These are phyloP conservation scores for Filobasidium floriforme DNA, from an alignment of 768 basidiomycete species.

Conservation along the genomic window DNA sequence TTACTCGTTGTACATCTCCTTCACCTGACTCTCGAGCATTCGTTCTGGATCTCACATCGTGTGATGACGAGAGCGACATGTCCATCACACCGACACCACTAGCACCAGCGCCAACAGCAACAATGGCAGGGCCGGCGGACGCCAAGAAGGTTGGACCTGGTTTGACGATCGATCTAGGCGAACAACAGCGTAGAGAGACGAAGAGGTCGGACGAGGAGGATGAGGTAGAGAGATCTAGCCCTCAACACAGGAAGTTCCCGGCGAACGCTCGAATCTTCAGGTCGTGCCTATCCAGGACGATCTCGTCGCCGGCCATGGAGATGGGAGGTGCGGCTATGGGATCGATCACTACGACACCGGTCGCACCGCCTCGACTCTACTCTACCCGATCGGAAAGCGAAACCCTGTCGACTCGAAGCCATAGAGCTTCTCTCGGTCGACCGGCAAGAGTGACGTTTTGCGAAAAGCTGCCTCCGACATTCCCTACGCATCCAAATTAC, in stretches of 20 bases:
- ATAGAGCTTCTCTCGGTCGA: neutral
- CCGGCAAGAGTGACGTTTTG: constrained; percentile 3
- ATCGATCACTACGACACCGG: neutral
- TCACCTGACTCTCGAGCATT: neutral
- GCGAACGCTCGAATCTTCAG: neutral
- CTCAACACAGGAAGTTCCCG: neutral
- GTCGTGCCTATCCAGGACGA: neutral
- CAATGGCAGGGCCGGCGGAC: neutral
- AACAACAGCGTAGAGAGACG: neutral
- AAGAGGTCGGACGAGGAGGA: neutral
- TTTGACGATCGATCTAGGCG: neutral
- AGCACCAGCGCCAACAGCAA: too few species aligned
- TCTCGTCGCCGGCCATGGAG: neutral
- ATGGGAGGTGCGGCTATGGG: neutral
- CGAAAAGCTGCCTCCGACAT: neutral
- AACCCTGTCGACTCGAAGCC: neutral
- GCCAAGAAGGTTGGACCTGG: neutral
- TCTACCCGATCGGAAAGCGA: neutral
- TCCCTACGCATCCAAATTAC: neutral
- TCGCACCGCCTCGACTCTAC: neutral
- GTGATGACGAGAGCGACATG: too few species aligned
- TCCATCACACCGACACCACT: too few species aligned
- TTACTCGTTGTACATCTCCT: neutral
- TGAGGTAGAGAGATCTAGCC: neutral
- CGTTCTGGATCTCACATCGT: too few species aligned